These are phyloP conservation scores for Carnegiea gigantea DNA, from an alignment of 179 eudicot species.

Conservation along the genomic window DNA sequence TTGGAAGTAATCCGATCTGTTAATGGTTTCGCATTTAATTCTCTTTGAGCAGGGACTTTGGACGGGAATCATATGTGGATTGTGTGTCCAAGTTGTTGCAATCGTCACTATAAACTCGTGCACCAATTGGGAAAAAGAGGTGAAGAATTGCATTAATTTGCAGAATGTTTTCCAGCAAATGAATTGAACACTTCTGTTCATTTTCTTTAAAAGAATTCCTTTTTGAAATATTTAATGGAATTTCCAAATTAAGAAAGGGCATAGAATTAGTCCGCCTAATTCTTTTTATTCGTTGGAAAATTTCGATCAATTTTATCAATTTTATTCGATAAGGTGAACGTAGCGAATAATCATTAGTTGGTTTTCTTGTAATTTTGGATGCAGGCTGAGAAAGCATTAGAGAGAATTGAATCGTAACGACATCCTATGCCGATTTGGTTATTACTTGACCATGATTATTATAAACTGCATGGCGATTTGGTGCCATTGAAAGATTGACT, in stretches of 20 bases:
- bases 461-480: not conserved
- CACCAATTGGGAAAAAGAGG: constrained; percentile 63
- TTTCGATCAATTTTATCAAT: too few species aligned
- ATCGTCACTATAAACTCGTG: constrained; percentile 32
- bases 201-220: not conserved
- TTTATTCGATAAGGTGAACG: too few species aligned
- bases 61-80: constrained; percentile 64
- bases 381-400: constrained; percentile 38
- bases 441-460: too few species aligned
- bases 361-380: not conserved
- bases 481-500: not conserved
- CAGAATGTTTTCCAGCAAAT: too few species aligned
- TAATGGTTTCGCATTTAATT: too few species aligned
- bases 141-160: constrained; percentile 8
- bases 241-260: too few species aligned
- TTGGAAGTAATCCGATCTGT: too few species aligned
- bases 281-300: too few species aligned
- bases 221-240: not conserved
- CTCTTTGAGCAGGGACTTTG: constrained; percentile 53
- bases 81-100: constrained; percentile 39
- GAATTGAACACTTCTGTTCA: not conserved
- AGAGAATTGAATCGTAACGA: constrained; percentile 24
- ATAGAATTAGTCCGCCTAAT: too few species aligned
- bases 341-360: too few species aligned
- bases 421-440: too few species aligned